A percentile compares a stretch with the other conserved stretches of the same genome.
Evolutionary conservation across 345 rosid species (phyloP).

Genomic region (Alliaria petiolata): DNA sequence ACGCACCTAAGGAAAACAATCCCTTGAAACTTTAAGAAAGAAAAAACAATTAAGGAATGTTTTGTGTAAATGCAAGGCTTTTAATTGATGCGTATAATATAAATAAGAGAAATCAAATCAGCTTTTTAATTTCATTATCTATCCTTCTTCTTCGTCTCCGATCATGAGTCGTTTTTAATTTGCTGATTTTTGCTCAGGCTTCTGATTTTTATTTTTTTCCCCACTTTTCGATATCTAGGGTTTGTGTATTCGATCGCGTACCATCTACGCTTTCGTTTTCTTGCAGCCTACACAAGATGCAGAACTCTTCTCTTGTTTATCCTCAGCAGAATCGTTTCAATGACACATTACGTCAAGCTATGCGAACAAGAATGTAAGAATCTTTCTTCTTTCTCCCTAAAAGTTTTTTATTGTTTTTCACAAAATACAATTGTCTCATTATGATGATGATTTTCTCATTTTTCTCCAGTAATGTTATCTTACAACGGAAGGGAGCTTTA

Average conservation of each 20-base stretch:
- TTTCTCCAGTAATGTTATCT: not conserved
- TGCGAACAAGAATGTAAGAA: not conserved
- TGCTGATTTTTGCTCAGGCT: too few species aligned
- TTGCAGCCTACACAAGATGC: not conserved
- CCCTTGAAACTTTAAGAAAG: too few species aligned
- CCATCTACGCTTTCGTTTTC: not conserved
- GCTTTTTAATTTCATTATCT: too few species aligned
- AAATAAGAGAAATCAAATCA: not conserved
- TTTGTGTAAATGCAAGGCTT: too few species aligned
- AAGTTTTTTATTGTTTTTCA: not conserved
- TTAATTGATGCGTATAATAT: not conserved
- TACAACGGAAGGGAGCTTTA: not conserved
- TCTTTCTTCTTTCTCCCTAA: not conserved
- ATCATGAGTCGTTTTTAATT: not conserved
- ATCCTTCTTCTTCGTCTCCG: too few species aligned
- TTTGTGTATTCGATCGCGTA: not conserved
- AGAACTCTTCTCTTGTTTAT: not conserved
- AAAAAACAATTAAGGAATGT: too few species aligned
- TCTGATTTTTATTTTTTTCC: too few species aligned
- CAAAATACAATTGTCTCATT: not conserved
- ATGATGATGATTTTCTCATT: not conserved
- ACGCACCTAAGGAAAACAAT: not conserved
- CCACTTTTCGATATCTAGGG: too few species aligned
- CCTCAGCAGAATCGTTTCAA: not conserved
- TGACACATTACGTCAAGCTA: not conserved